These are phyloP conservation scores for Grosmannia clavigera DNA, from an alignment of 2,329 filamentous ascomycete species.

Conservation along the genomic window DNA sequence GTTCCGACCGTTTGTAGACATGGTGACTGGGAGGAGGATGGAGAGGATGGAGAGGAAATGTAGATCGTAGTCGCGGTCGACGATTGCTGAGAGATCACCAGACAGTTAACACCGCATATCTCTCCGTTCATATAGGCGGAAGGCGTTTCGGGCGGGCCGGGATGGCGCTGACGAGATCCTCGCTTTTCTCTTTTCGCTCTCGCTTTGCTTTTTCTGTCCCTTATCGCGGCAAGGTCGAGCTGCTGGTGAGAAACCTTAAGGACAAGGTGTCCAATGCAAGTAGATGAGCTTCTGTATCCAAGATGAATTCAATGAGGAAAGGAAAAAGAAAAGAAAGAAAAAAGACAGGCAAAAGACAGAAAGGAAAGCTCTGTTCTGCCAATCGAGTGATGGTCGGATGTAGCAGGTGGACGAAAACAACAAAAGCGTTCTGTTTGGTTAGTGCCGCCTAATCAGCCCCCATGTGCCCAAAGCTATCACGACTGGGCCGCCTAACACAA, in stretches of 20 bases:
- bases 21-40: neutral
- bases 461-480: neutral
- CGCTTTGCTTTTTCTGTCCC: neutral
- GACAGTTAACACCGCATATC: neutral
- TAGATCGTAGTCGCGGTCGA: neutral
- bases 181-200: neutral
- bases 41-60: neutral
- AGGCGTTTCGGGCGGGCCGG: neutral
- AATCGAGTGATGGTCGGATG: neutral
- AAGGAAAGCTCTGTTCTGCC: neutral
- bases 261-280: neutral
- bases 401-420: neutral
- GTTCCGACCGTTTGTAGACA: constrained; percentile 10
- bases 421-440: neutral
- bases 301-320: neutral
- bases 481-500: neutral
- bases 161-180: neutral
- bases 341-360: neutral
- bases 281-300: neutral
- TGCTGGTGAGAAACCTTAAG: neutral
- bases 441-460: neutral
- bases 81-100: neutral
- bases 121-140: neutral
- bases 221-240: neutral
- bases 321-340: neutral